Conservation (phyloP, 768 basidiomycete species). For the Leccinellum rugosiceps region DNA sequence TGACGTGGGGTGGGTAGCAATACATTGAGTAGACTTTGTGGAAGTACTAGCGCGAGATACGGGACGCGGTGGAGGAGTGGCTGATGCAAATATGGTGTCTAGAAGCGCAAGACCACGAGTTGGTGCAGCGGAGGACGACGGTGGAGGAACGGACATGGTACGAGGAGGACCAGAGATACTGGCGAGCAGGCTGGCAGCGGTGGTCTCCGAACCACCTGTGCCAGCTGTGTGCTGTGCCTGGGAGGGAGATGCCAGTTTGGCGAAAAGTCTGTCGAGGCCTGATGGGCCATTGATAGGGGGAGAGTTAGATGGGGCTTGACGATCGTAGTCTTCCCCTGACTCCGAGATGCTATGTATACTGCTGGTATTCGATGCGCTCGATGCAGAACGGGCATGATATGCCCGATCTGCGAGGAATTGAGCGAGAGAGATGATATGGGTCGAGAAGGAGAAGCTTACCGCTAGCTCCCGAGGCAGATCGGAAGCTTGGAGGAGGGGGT, state of each 20-base stretch:
- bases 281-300: slow-evolving; percentile 24
- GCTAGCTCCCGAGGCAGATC: slow-evolving; percentile 30
- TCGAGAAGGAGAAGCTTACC: slow-evolving; percentile 11
- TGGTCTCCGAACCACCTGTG: slow-evolving; percentile 27
- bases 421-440: background rate
- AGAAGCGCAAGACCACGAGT: slow-evolving; percentile 58
- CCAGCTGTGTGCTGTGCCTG: slow-evolving; percentile 20
- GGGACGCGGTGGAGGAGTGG: slow-evolving; percentile 31
- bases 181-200: slow-evolving; percentile 44
- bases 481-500: slow-evolving; percentile 57
- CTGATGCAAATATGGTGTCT: slow-evolving; percentile 74
- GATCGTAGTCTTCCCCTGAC: slow-evolving; percentile 27
- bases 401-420: slow-evolving; percentile 19
- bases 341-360: slow-evolving; percentile 36
- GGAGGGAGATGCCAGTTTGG: slow-evolving; percentile 33
- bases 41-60: slow-evolving; percentile 15
- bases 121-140: slow-evolving; percentile 28
- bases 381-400: slow-evolving; percentile 28
- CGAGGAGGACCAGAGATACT: slow-evolving; percentile 45
- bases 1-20: slow-evolving; percentile 10
- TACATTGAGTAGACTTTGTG: slow-evolving; percentile 17
- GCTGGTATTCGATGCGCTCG: slow-evolving; percentile 33
- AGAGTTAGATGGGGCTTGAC: slow-evolving; percentile 8
- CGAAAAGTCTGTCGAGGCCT: slow-evolving; percentile 43
- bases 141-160: slow-evolving; percentile 27